phyloP scores from a whole-genome alignment of 2,329 filamentous ascomycete species.

The Arthroderma sp. region DNA sequence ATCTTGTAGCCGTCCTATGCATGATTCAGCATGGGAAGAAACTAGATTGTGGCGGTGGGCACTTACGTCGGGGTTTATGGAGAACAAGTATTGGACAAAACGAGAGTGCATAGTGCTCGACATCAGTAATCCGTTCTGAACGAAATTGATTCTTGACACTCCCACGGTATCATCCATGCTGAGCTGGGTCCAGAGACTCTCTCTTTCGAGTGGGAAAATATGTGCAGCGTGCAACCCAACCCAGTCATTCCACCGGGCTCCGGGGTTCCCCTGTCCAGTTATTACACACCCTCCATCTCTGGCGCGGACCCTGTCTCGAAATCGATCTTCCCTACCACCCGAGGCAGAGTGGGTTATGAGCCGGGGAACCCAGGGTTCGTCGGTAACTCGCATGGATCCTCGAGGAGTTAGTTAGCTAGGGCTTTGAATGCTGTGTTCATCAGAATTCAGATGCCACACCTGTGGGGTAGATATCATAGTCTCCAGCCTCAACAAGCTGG shows the following conservation, averaged over 20 bases:
- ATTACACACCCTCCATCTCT: slow-evolving; percentile 15
- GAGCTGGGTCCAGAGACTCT: slow-evolving; percentile 12
- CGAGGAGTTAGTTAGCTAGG: slow-evolving; percentile 4
- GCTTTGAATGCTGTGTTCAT: not conserved
- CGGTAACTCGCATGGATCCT: slow-evolving; percentile 10
- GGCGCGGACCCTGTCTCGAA: slow-evolving; percentile 12
- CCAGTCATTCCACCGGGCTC: slow-evolving; percentile 6
- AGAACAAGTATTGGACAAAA: slow-evolving; percentile 9
- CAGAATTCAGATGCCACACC: slow-evolving; percentile 3
- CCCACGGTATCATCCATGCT: slow-evolving; percentile 7
- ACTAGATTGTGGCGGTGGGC: not conserved
- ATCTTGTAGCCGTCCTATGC: slow-evolving; percentile 12
- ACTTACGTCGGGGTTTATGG: slow-evolving; percentile 12
- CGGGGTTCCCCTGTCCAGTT: slow-evolving; percentile 9
- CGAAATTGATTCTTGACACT: slow-evolving; percentile 9
- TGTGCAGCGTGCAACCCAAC: slow-evolving; percentile 14
- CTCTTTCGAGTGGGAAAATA: slow-evolving; percentile 15
- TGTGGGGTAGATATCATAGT: slow-evolving; percentile 8
- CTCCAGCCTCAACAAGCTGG: slow-evolving; percentile 6
- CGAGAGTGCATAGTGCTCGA: slow-evolving; percentile 2
- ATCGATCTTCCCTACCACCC: slow-evolving; percentile 6
- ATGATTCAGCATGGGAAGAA: slow-evolving; percentile 1
- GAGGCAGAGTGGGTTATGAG: slow-evolving; percentile 7
- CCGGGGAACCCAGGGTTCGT: slow-evolving; percentile 10
- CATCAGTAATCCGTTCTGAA: slow-evolving; percentile 12